phyloP scores from a whole-genome alignment of 2,329 filamentous ascomycete species.

The Colletotrichum tofieldiae region DNA sequence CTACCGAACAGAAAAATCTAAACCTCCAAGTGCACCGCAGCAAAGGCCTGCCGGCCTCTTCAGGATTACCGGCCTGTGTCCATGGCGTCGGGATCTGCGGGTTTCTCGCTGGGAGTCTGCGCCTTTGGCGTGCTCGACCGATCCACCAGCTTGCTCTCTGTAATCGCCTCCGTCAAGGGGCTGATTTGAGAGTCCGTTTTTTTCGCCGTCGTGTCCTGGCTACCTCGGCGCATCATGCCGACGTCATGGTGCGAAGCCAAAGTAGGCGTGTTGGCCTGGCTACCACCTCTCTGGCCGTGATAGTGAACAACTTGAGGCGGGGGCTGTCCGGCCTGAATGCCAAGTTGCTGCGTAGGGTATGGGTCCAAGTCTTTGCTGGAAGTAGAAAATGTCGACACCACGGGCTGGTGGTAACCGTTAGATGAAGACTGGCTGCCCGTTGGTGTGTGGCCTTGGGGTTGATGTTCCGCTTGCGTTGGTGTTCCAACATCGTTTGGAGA shows the following conservation, averaged over 20 bases:
- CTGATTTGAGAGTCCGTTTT: slow-evolving; percentile 56
- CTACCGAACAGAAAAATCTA: slow-evolving; percentile 19
- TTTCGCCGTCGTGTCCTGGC: slow-evolving; percentile 60
- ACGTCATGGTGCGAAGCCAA: slow-evolving; percentile 67
- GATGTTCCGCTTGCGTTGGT: slow-evolving; percentile 74
- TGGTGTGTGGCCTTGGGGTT: slow-evolving; percentile 43
- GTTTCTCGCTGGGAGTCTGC: slow-evolving; percentile 45
- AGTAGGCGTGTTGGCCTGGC: slow-evolving; percentile 77
- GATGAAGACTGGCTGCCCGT: slow-evolving; percentile 50
- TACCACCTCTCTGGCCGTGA: slow-evolving; percentile 77
- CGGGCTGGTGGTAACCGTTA: slow-evolving; percentile 78
- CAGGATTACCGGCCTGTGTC: slow-evolving; percentile 49
- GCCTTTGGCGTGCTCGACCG: slow-evolving; percentile 47
- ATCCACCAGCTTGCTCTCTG: slow-evolving; percentile 53
- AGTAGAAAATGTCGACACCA: slow-evolving; percentile 79
- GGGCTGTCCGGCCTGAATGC: slow-evolving; percentile 73
- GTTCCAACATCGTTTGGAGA: slow-evolving; percentile 72
- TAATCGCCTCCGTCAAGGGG: slow-evolving; percentile 56
- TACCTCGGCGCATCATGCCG: slow-evolving; percentile 63
- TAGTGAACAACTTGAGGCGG: slow-evolving; percentile 79
- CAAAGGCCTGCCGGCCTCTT: background rate
- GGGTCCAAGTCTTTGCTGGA: slow-evolving; percentile 79
- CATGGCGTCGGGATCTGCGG: slow-evolving; percentile 44
- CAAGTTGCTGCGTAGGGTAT: slow-evolving; percentile 76
- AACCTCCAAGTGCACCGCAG: background rate